Conservation (phyloP, 2,329 filamentous ascomycete species). For the Monilinia polystroma region DNA sequence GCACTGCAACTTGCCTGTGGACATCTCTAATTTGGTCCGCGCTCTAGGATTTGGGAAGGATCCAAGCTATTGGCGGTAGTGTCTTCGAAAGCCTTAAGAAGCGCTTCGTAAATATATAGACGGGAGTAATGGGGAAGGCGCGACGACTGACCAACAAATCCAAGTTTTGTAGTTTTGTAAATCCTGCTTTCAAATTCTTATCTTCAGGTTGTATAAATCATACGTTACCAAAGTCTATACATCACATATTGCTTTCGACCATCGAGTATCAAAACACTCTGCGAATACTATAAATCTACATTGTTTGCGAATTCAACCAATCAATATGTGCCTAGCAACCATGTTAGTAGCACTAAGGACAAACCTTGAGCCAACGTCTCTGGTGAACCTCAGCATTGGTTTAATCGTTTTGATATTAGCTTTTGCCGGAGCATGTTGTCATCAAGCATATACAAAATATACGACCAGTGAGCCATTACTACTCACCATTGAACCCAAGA, state of each 20-base stretch:
- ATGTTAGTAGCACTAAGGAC: background rate
- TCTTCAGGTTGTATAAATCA: background rate
- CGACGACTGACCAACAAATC: background rate
- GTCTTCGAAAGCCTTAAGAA: background rate
- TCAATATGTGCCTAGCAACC: constrained; percentile 15
- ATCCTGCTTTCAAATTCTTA: background rate
- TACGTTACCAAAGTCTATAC: background rate
- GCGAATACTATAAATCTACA: background rate
- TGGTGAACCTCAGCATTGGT: constrained; percentile 8
- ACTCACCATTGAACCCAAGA: constrained; percentile 14
- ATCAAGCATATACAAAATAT: background rate
- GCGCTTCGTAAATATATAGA: background rate
- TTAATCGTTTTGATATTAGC: constrained; percentile 17
- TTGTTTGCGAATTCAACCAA: background rate
- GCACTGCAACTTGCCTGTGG: background rate
- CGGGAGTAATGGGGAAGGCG: background rate
- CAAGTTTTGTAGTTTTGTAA: background rate
- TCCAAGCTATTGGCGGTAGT: background rate
- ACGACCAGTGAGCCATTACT: constrained; percentile 8
- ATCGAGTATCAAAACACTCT: background rate
- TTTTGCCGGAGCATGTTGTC: constrained; percentile 9
- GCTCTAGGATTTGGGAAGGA: constrained; percentile 9
- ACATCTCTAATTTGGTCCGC: background rate
- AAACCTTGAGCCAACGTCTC: constrained; percentile 6
- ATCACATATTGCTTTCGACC: background rate